A percentile compares a stretch with the other conserved stretches of the same genome.
Conservation (phyloP, 768 basidiomycete species). For the Boletus sensibilis region DNA sequence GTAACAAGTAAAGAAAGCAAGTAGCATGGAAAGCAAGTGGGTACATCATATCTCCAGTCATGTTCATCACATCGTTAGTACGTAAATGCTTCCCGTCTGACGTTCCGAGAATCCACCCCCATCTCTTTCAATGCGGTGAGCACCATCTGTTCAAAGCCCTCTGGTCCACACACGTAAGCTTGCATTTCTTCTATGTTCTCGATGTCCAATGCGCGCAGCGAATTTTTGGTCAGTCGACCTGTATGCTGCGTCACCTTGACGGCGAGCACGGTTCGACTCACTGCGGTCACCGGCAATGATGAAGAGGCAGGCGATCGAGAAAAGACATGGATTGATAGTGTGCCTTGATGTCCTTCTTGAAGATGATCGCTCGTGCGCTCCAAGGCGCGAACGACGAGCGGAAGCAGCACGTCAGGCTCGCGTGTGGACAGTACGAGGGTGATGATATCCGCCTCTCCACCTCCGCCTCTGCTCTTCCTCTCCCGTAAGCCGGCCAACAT, state of each 20-base stretch:
- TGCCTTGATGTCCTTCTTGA: neutral
- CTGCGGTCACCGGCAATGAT: neutral
- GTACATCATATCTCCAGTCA: neutral
- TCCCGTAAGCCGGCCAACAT: conserved; percentile 40
- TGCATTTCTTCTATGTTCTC: conserved; percentile 25
- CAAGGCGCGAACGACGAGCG: conserved; percentile 30
- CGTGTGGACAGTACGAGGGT: conserved; percentile 49
- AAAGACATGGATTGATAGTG: conserved; percentile 43
- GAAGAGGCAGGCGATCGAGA: conserved; percentile 1
- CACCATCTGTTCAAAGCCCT: conserved; percentile 42
- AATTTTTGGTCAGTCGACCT: conserved; percentile 18
- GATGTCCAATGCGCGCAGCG: conserved; percentile 5
- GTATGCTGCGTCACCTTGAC: conserved; percentile 18
- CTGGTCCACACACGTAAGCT: conserved; percentile 53
- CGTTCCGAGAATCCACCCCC: conserved; percentile 34
- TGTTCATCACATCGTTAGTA: conserved; percentile 32
- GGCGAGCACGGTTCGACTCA: conserved; percentile 13
- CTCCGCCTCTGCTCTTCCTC: neutral
- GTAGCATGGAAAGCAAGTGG: neutral
- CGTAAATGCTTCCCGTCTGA: conserved; percentile 43
- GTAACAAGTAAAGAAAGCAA: neutral
- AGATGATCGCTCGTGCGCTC: neutral
- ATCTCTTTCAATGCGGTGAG: conserved; percentile 34
- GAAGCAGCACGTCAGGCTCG: conserved; percentile 51
- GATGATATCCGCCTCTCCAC: conserved; percentile 35